Conservation (phyloP, 768 basidiomycete species). For the Trametes maxima region DNA sequence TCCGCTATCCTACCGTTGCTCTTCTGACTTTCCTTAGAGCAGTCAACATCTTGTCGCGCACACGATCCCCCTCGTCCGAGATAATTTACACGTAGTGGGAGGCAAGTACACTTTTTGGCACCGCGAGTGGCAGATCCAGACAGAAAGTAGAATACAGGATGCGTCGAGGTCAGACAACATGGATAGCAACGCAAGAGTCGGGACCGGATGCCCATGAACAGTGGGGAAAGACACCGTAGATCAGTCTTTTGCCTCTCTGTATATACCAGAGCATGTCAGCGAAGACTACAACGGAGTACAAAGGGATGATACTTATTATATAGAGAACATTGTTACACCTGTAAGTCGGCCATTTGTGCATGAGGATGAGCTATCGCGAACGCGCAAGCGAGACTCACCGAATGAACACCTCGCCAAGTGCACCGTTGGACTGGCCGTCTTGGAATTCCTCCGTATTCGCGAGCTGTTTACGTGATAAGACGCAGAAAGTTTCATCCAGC, state of each 20-base stretch:
- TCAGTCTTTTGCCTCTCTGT: constrained; percentile 71
- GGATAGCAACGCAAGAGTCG: neutral
- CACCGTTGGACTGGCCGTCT: constrained; percentile 92
- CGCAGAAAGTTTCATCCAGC: neutral
- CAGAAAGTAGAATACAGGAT: constrained; percentile 10
- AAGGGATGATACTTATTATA: constrained; percentile 68
- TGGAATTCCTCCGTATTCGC: constrained; percentile 99
- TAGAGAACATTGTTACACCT: constrained; percentile 97
- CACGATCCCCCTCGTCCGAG: neutral
- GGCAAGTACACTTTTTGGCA: constrained; percentile 5
- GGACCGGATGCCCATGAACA: neutral
- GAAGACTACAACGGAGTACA: constrained; percentile 25
- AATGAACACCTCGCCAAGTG: constrained; percentile 98
- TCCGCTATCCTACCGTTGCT: no score
- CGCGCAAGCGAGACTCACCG: constrained; percentile 54
- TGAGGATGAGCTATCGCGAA: constrained; percentile 6
- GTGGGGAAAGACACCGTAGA: neutral
- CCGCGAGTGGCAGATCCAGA: constrained; percentile 7
- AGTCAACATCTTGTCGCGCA: neutral
- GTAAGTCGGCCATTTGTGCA: neutral
- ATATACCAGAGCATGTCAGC: constrained; percentile 33
- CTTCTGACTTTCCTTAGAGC: no score
- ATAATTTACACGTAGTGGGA: neutral
- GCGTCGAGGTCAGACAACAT: neutral
- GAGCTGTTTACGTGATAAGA: constrained; percentile 54